Percentiles rank a stretch among this genome's conserved stretches.
Conservation (phyloP, 1,284 basidiomycete species). For the Boletus austroedulis region DNA sequence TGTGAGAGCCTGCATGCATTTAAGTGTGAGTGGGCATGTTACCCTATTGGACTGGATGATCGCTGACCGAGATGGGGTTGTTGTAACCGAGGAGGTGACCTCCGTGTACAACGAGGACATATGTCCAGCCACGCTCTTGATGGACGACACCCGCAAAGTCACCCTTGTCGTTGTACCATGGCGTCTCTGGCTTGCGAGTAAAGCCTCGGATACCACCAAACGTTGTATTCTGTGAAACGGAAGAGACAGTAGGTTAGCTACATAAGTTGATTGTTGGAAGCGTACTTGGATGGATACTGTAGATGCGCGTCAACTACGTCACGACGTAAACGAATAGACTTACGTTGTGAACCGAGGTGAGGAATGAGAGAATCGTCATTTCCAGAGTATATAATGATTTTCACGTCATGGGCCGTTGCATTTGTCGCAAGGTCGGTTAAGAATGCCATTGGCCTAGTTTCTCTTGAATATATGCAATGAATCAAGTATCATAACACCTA, state of each 20-base stretch:
- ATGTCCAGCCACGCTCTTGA: conserved; percentile 69
- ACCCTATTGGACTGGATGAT: too few relatives aligned
- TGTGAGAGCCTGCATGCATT: conserved; percentile 46
- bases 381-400: conserved; percentile 46
- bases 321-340: conserved; percentile 10
- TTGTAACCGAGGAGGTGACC: conserved; percentile 55
- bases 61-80: conserved; percentile 51
- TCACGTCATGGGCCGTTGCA: conserved; percentile 47
- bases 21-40: not conserved
- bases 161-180: conserved; percentile 57
- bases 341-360: conserved; percentile 62
- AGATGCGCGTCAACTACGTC: not conserved
- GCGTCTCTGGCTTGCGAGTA: conserved; percentile 56
- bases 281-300: conserved; percentile 60
- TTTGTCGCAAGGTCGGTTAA: conserved; percentile 62
- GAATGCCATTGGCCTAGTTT: conserved; percentile 57
- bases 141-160: conserved; percentile 65
- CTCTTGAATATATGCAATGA: conserved; percentile 6
- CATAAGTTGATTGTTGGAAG: not conserved
- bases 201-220: conserved; percentile 73
- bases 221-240: conserved; percentile 56
- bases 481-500: conserved; percentile 30
- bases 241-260: conserved; percentile 1
- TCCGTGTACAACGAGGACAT: conserved; percentile 54
- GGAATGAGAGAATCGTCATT: conserved; percentile 43